phyloP scores from a whole-genome alignment of 1,139 yeast species.

The Hemisphaericaspora xylanilytica region DNA sequence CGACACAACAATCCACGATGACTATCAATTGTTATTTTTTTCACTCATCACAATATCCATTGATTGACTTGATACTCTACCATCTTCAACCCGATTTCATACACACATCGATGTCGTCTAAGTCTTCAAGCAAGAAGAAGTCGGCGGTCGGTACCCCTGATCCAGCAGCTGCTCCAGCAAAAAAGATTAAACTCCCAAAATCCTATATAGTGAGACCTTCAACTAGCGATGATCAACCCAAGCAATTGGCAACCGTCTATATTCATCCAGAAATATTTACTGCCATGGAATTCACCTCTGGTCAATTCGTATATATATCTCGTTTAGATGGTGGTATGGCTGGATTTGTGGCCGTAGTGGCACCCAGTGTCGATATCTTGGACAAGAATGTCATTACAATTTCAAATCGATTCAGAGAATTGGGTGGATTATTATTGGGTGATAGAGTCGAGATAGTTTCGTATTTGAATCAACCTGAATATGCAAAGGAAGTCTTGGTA shows the following conservation, averaged over 20 bases:
- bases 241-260: slow-evolving; percentile 40
- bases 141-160: slow-evolving; percentile 17
- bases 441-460: slow-evolving; percentile 60
- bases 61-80: too few species aligned
- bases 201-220: slow-evolving; percentile 62
- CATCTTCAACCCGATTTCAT: too few species aligned
- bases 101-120: slow-evolving; percentile 27
- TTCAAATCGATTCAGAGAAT: slow-evolving; percentile 46
- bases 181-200: slow-evolving; percentile 47
- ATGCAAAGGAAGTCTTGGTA: slow-evolving; percentile 34
- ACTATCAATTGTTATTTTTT: too few species aligned
- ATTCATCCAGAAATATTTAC: slow-evolving; percentile 53
- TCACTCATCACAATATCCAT: too few species aligned
- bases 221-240: slow-evolving; percentile 20
- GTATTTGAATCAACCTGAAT: slow-evolving; percentile 47
- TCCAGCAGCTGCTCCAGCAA: slow-evolving; percentile 21
- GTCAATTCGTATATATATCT: slow-evolving; percentile 52
- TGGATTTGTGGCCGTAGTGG: slow-evolving; percentile 47
- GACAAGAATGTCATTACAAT: slow-evolving; percentile 57
- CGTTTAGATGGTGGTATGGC: slow-evolving; percentile 45
- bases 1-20: too few species aligned
- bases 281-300: slow-evolving; percentile 51
- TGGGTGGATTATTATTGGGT: slow-evolving; percentile 66
- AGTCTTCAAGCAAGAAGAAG: slow-evolving; percentile 28
- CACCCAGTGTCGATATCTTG: slow-evolving; percentile 34